These are phyloP conservation scores for Garcia nutans DNA, from an alignment of 345 rosid genomes.

Conservation along the genomic window DNA sequence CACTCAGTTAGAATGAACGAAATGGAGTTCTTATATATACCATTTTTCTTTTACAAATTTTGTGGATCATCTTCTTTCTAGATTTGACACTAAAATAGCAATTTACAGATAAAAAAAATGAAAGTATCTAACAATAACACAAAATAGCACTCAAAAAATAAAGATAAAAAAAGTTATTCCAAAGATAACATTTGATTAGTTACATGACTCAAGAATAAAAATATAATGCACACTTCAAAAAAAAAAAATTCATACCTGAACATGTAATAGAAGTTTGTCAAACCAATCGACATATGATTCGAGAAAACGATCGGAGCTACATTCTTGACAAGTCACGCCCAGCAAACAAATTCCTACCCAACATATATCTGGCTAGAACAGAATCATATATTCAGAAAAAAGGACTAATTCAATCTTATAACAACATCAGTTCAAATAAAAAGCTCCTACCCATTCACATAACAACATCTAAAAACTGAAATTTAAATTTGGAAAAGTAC, in stretches of 20 bases:
- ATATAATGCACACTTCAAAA: neutral
- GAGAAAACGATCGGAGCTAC: constrained; percentile 66
- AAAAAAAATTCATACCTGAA: constrained; percentile 48
- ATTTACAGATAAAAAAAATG: neutral
- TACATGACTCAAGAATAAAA: neutral
- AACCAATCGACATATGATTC: constrained; percentile 63
- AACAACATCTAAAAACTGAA: neutral
- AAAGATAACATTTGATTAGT: neutral
- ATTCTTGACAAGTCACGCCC: constrained; percentile 74
- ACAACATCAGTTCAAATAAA: neutral
- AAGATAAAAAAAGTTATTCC: neutral
- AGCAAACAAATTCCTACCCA: constrained; percentile 76
- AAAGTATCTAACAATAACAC: neutral
- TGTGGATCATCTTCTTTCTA: neutral
- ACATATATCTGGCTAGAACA: constrained; percentile 76
- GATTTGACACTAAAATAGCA: neutral
- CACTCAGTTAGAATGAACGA: no score
- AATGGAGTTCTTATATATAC: no score
- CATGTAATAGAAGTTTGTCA: constrained; percentile 45
- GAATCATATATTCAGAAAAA: neutral
- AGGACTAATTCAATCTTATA: neutral
- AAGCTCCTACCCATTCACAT: neutral
- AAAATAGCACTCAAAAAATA: neutral
- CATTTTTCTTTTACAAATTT: no score
- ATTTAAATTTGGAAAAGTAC: constrained; percentile 28